Evolutionary conservation across 192 early-diverging fungal genomes (phyloP).

Genomic region (Backusella macrospora): DNA sequence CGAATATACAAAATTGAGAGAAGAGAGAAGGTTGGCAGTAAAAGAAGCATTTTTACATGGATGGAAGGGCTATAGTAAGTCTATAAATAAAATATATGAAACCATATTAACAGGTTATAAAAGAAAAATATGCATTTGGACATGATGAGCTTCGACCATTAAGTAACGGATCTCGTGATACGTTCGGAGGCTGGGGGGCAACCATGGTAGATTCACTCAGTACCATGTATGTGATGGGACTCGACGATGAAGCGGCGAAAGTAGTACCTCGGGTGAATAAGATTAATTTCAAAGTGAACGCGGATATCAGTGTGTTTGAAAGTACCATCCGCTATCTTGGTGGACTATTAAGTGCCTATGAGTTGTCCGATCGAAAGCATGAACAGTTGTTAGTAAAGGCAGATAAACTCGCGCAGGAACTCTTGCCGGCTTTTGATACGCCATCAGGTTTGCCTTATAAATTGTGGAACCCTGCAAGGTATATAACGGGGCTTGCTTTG

Average conservation of each 20-base stretch:
- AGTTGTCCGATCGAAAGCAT: constrained; percentile 67
- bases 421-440: constrained; percentile 76
- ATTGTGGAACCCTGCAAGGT: constrained; percentile 52
- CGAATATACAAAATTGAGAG: constrained; percentile 14
- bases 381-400: constrained; percentile 68
- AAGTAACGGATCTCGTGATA: constrained; percentile 28
- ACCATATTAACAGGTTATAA: background rate
- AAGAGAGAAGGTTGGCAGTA: constrained; percentile 46
- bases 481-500: background rate
- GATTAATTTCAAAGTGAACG: constrained; percentile 48
- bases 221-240: constrained; percentile 83
- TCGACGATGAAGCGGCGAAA: constrained; percentile 73
- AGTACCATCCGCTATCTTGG: constrained; percentile 78
- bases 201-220: constrained; percentile 87
- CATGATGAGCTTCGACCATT: constrained; percentile 67
- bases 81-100: background rate
- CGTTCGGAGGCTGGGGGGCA: constrained; percentile 60
- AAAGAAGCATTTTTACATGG: constrained; percentile 67
- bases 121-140: constrained; percentile 69
- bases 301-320: constrained; percentile 78
- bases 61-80: constrained; percentile 76
- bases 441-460: constrained; percentile 64
- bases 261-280: constrained; percentile 63
- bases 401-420: constrained; percentile 61
- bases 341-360: constrained; percentile 83